Base-by-base conservation (phyloP, 345 rosid species). In the Triadica sebifera region DNA sequence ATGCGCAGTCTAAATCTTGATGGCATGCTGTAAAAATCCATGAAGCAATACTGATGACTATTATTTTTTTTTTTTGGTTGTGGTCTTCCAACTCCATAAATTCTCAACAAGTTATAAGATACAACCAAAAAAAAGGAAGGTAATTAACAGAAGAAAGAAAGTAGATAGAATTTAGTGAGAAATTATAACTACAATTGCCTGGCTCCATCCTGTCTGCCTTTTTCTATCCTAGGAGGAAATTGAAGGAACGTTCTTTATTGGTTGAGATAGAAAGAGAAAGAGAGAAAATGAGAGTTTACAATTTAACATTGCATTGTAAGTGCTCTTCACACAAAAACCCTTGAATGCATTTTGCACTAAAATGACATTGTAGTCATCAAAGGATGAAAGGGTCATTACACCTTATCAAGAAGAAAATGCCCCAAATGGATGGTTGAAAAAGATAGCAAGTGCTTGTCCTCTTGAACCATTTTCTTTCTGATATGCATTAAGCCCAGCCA, bases 151-250 rank as follows among this genome's bases (percentile, higher is more conserved):
- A 53, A 55, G 56, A 74, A 52, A 66, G 57, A 74, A 67, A 59
- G n/a, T n/a, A n/a, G n/a, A 66, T 61, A 37, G 51, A 41, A 68
- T 20, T n/a, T 50, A 37, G 64, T 29, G 37, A 12, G 55, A 46
- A 34, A 57, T 8, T 67, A 25, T 3, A 69, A 70, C 70, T 76
- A 69, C 62, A 45, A 76, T 53, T 88, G 91, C 91, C 91, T 88
- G 91, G 91, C 91, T 88, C 86, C 91, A 47, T 82, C 69, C 87
- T 83, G 91, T 88, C 83, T 88, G 91, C 91, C 91, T 58, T 77
- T 73, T 22, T 56, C 75, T 76, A 62, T 55, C 61, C 69, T 67
- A 79, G n/a, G n/a, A n/a, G n/a, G n/a, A n/a, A n/a, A n/a, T n/a
- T 19, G 61, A 66, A 70, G 79, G 75, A 75, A 77, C 75, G 78